These are phyloP conservation scores for Lipomyces sp. DNA, from an alignment of 805 yeast genomes.

Conservation along the genomic window DNA sequence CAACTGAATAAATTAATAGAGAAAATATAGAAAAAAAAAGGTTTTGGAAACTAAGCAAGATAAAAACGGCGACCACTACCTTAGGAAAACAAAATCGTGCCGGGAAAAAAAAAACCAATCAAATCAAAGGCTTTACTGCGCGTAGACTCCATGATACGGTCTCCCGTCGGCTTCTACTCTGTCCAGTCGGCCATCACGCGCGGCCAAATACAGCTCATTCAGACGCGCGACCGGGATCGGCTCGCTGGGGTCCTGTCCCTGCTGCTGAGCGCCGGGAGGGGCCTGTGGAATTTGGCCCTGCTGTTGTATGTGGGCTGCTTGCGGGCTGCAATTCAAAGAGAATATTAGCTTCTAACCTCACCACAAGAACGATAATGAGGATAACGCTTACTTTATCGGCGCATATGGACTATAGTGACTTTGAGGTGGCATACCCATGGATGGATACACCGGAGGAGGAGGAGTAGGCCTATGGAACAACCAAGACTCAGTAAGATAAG, in stretches of 20 bases:
- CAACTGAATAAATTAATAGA: no score
- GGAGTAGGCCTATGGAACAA: conserved; percentile 34
- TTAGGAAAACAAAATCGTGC: background rate
- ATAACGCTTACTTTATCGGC: conserved; percentile 32
- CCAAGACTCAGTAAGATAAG: conserved; percentile 23
- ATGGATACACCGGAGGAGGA: conserved; percentile 38
- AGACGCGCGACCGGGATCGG: conserved; percentile 43
- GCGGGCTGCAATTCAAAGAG: conserved; percentile 18
- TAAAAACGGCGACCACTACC: no score
- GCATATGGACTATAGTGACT: conserved; percentile 39
- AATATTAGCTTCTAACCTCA: conserved; percentile 1
- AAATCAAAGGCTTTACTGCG: conserved; percentile 34
- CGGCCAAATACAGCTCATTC: conserved; percentile 53
- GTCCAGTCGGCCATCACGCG: conserved; percentile 55
- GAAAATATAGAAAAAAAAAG: background rate
- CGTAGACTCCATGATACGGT: conserved; percentile 44
- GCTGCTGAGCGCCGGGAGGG: conserved; percentile 13
- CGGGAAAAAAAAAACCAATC: background rate
- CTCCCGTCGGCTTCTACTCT: conserved; percentile 49
- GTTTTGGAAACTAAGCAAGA: background rate
- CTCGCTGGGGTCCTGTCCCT: conserved; percentile 37
- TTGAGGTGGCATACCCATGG: conserved; percentile 37
- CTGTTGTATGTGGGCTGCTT: conserved; percentile 25
- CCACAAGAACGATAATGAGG: conserved; percentile 5
- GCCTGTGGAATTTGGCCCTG: no score